Evolutionary conservation across 169 alveolate species (phyloP), one percentile per base, ranked within the genome.

Genomic region (Plasmodium knowlesi): DNA sequence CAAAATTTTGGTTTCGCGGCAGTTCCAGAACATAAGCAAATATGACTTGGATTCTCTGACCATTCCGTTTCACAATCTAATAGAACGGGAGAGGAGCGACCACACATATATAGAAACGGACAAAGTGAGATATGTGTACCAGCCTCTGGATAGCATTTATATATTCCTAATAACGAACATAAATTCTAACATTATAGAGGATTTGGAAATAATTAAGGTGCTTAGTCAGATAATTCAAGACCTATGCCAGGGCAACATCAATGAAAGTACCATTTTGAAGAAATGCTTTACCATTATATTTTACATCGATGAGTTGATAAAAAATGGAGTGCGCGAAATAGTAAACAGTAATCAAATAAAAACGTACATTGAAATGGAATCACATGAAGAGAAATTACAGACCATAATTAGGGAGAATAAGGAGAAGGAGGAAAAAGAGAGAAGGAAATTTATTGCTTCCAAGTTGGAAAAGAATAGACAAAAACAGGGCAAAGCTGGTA

Each of bases 361-460:
- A 72, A 94, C 94, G 34, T 96, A 95, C 81, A 96, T 96, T 3
- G 96, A 92, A 46, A 96, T 96, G 98, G 98, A 96, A 76, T 96
- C 98, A 8, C 96, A 96, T 67, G 98, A 96, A 57, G 98, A 96
- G 61, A 95, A 95, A 84, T 89, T 92, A 79, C 97, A 96, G 81
- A 95, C 96, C 28, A 94, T 94, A 80, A 84, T 96, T 19, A 82
- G 95, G 81, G 93, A 95, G 70, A 79, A 94, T 37, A 96, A 96
- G 92, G 98, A 97, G 73, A 95, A 95, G 88, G 99, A 98, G 84
- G 99, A 98, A 70, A 97, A 95, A 92, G 99, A 97, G 83, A 95
- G 98, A 39, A 95, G 98, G 70, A 96, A 92, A 73, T 97, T 97
- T 72, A 96, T 96, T 78, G 98, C 99, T n/a, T 96, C 97, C 28